Base-by-base conservation (phyloP, 352 stramenopile species). In the Hyaloperonospora arabidopsidis region DNA sequence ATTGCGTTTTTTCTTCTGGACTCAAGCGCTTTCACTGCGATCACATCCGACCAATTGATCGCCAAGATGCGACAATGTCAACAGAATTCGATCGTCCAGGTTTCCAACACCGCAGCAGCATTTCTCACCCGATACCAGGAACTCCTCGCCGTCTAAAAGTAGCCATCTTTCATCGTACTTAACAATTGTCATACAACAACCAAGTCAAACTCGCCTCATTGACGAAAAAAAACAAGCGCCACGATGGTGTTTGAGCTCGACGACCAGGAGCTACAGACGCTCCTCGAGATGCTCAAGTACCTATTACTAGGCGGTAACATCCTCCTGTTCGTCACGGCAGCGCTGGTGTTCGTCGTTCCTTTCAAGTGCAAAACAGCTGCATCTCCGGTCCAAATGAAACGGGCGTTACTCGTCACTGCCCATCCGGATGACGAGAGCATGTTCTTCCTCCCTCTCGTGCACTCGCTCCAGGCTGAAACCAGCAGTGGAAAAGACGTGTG, bases 341-440 rank as follows among this genome's bases (percentile, higher is more conserved):
- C 59, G 15, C 25, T 70, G 2, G 65, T 82, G 1, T 72, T 79
- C 32, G 45, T 59, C 12, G 77, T 60, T 0, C 19, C 38, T 1
- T 45, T 32, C 25, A 4, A 32, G 25, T 8, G 25, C 25, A 8
- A 32, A 0, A 4, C 25, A 32, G 8, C 4, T 32, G 25, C 50
- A 1, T 58, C 40, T 36, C 23, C 15, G 3, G 21, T 14, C 14
- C 54, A 49, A n/a, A 47, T 58, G 6, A 87, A 85, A 43, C 65
- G 59, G 1, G 79, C 80, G 50, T 57, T 93, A 48, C 57, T 98
- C 8, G 84, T 98, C 39, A 97, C 87, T 7, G 91, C 93, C n/a
- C 95, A 98, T 72, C 95, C 95, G 38, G 95, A 98, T 59, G 95
- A 98, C 65, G 95, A 98, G 70, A 96, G 86, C 67, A 97, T 98